These are phyloP conservation scores for Nematocida displodere DNA, from an alignment of 371 early-diverging fungal species.

Conservation along the genomic window DNA sequence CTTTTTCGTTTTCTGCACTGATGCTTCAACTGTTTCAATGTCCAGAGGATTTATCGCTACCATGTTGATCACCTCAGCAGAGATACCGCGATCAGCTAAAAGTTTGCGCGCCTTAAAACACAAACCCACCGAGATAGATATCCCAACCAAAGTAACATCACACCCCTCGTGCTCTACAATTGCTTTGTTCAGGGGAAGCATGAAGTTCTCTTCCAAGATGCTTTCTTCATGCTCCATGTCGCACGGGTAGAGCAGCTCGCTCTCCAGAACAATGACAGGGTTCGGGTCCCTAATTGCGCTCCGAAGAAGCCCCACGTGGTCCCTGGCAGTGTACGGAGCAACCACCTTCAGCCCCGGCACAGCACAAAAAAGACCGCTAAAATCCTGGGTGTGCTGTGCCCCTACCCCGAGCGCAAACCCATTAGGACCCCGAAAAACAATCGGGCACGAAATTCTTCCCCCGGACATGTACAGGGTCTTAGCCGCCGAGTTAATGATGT, in stretches of 20 bases:
- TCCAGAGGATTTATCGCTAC: constrained; percentile 93
- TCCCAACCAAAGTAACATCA: constrained; percentile 85
- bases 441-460: constrained; percentile 76
- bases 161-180: constrained; percentile 66
- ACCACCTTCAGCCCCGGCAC: constrained; percentile 96
- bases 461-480: constrained; percentile 97
- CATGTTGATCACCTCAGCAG: constrained; percentile 86
- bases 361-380: constrained; percentile 91
- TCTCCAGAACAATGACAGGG: constrained; percentile 93
- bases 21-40: constrained; percentile 77
- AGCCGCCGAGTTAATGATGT: constrained; percentile 96
- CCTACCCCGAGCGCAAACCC: constrained; percentile 93
- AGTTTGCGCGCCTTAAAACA: constrained; percentile 82
- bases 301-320: constrained; percentile 89
- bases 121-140: constrained; percentile 80
- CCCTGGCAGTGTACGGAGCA: constrained; percentile 88
- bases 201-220: constrained; percentile 71
- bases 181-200: constrained; percentile 52
- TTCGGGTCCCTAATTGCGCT: constrained; percentile 94
- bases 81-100: constrained; percentile 74
- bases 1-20: constrained; percentile 91
- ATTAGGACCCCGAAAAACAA: constrained; percentile 98
- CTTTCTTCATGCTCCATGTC: constrained; percentile 76
- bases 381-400: constrained; percentile 98
- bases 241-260: constrained; percentile 90